Base-by-base conservation (phyloP, 306 rosid species). In the Neltuma alba region DNA sequence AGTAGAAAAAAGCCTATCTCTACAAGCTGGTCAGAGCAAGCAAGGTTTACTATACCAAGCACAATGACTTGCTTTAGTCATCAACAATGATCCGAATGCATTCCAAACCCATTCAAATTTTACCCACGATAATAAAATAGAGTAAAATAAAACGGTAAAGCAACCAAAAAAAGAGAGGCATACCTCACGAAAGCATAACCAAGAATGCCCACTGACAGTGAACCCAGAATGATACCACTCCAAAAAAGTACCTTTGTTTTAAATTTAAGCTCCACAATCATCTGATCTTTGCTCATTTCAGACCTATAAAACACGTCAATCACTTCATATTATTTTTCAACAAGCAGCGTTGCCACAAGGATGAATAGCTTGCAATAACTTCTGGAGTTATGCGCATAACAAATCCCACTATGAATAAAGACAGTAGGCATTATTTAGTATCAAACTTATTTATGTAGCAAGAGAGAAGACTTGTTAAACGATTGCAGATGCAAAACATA, bases 181-280 rank as follows among this genome's bases (percentile, higher is more conserved):
- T 85, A 93, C 98, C 98, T 91, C 75, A 76, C 80, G 82, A 36
- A 85, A 47, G 99, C 89, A 58, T 83, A 95, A 85, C 98, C 89
- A 55, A 95, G 95, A 83, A 93, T 52, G 61, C 92, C 97, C 85
- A 91, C 45, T 33, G 99, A 90, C 57, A 95, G 25, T 8, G 97
- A 88, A 84, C 96, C 89, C 10, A 93, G 89, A 62, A 86, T 48
- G 69, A 90, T 20, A 60, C 98, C 88, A 80, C 88, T 66, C 92
- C 94, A 85, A 80, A 93, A 86, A 70, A 91, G 83, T 57, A 80
- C 5, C 75, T 82, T 95, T 2, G 88, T 70, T 82, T 68, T 85
- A 72, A 73, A 75, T 77, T 90, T 83, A 57, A 93, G 91, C 77
- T 91, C 90, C 58, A 50, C 55, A 79, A 95, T 86, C 94, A 95